These are phyloP conservation scores for Colletotrichum sp. DNA, from an alignment of 2,329 filamentous ascomycete genomes.

Conservation along the genomic window DNA sequence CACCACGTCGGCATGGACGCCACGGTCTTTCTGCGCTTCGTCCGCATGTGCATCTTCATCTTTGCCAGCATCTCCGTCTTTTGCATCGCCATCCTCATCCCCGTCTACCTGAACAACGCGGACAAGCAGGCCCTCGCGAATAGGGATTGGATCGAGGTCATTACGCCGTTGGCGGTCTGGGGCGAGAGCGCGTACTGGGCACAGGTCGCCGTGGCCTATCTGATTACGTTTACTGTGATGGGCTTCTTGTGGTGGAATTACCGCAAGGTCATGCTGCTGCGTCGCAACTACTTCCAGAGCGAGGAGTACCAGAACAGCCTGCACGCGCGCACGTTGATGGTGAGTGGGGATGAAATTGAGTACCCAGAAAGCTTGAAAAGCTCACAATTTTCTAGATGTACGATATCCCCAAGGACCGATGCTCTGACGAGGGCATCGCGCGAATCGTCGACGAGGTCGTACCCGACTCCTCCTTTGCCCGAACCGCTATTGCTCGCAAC, in stretches of 20 bases:
- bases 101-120: conserved; percentile 71
- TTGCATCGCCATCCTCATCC: conserved; percentile 79
- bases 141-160: conserved; percentile 56
- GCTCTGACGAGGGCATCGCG: conserved; percentile 86
- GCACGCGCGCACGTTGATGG: conserved; percentile 75
- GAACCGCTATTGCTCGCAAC: conserved; percentile 86
- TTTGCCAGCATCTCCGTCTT: conserved; percentile 76
- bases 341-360: conserved; percentile 33
- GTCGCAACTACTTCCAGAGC: conserved; percentile 82
- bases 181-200: conserved; percentile 60
- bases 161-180: conserved; percentile 64
- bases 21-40: conserved; percentile 86
- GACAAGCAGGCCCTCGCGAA: conserved; percentile 32
- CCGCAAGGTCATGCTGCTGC: conserved; percentile 70
- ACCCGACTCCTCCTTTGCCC: conserved; percentile 78
- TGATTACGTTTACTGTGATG: conserved; percentile 77
- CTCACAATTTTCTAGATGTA: conserved; percentile 65
- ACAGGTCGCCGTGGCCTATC: conserved; percentile 62
- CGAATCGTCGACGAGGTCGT: conserved; percentile 82
- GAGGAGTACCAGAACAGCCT: conserved; percentile 88
- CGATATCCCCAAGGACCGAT: conserved; percentile 78
- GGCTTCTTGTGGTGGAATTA: conserved; percentile 94
- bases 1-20: conserved; percentile 91
- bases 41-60: conserved; percentile 90
- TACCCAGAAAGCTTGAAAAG: conserved; percentile 7